These are phyloP conservation scores for Pleurotus cornucopiae DNA, from an alignment of 768 basidiomycete genomes.

Conservation along the genomic window DNA sequence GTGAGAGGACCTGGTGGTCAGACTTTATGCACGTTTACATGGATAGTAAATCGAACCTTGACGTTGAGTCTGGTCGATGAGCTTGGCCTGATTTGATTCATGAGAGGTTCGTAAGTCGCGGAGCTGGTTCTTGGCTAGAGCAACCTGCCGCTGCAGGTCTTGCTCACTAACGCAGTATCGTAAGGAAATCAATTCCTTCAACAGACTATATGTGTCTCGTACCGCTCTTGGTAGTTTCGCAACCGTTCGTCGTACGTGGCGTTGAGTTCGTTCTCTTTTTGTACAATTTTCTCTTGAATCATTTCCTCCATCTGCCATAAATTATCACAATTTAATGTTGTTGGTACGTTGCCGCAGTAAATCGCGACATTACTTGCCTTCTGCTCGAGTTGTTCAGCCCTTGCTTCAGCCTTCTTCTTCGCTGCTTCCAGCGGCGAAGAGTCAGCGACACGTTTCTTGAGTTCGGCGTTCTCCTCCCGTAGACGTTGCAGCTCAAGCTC, in stretches of 20 bases:
- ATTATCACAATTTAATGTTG: background rate
- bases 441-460: constrained; percentile 70
- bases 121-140: constrained; percentile 84
- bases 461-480: constrained; percentile 77
- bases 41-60: constrained; percentile 54
- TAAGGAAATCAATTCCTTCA: background rate
- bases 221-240: constrained; percentile 96
- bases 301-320: constrained; percentile 82
- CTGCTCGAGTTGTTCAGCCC: constrained; percentile 75
- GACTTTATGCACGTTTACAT: background rate
- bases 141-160: constrained; percentile 87
- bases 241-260: constrained; percentile 96
- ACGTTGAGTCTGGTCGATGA: constrained; percentile 85
- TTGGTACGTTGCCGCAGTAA: background rate
- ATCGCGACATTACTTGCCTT: constrained; percentile 44
- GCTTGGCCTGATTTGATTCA: constrained; percentile 88
- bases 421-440: constrained; percentile 57
- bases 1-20: background rate
- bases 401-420: constrained; percentile 72
- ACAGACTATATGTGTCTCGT: constrained; percentile 16
- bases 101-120: constrained; percentile 87
- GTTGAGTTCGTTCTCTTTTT: constrained; percentile 95
- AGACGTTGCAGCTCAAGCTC: constrained; percentile 70
- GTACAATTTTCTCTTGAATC: constrained; percentile 82
- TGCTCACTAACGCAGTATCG: constrained; percentile 60